These are phyloP conservation scores for Syzygium aqueum DNA, from an alignment of 345 rosid species.

Conservation along the genomic window DNA sequence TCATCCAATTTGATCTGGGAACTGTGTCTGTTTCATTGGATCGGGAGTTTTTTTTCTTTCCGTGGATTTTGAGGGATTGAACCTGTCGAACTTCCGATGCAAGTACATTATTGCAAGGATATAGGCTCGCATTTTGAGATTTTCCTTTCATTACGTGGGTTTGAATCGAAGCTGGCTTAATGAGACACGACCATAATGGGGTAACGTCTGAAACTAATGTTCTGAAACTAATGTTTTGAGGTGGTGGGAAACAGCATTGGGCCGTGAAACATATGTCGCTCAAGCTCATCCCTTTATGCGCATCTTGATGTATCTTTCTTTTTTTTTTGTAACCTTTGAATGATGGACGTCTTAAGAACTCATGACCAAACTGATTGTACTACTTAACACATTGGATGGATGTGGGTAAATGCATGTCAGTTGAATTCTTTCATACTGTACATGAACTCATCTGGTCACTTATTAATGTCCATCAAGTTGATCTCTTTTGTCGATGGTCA, in stretches of 20 bases:
- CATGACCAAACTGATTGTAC: neutral
- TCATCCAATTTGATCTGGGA: neutral
- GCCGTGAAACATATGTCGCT: neutral
- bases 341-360: neutral
- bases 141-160: neutral
- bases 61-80: neutral
- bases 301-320: neutral
- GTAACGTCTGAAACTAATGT: neutral
- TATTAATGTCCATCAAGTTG: neutral
- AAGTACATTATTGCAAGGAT: neutral
- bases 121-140: neutral
- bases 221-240: neutral
- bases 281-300: neutral
- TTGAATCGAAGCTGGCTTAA: neutral
- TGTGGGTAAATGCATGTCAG: neutral
- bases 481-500: neutral
- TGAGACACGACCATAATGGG: neutral
- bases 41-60: neutral
- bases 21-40: neutral
- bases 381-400: neutral
- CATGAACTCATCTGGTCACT: neutral
- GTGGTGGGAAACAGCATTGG: neutral
- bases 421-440: neutral
- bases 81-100: neutral
- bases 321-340: neutral